Evolutionary conservation across 441 rosid species (phyloP).

Genomic region (Euphorbia celastroides): DNA sequence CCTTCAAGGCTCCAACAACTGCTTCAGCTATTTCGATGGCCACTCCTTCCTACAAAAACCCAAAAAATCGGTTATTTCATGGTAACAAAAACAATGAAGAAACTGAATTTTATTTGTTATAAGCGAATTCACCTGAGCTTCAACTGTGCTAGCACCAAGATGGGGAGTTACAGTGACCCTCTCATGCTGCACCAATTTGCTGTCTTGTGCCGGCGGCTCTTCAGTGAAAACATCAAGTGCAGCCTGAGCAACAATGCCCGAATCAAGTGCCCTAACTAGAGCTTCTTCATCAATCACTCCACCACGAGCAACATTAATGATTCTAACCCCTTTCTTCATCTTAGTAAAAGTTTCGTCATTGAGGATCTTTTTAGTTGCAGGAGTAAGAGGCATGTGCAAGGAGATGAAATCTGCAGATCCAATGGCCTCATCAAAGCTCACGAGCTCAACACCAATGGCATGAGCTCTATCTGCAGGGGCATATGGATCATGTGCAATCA

Average conservation of each 20-base stretch:
- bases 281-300: constrained; percentile 96
- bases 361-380: constrained; percentile 62
- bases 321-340: constrained; percentile 88
- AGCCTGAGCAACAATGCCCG: constrained; percentile 86
- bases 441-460: constrained; percentile 80
- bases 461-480: constrained; percentile 85
- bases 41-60: constrained; percentile 64
- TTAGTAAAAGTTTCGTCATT: constrained; percentile 70
- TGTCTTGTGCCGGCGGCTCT: constrained; percentile 78
- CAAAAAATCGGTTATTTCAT: too few species aligned
- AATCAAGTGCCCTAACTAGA: constrained; percentile 74
- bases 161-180: constrained; percentile 87
- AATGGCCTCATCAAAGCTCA: constrained; percentile 68
- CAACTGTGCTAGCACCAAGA: constrained; percentile 90
- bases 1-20: constrained; percentile 84
- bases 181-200: constrained; percentile 79
- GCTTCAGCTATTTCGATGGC: constrained; percentile 94
- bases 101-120: too few species aligned
- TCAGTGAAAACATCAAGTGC: constrained; percentile 85
- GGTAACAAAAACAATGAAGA: too few species aligned
- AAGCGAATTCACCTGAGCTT: constrained; percentile 65
- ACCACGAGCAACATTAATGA: constrained; percentile 91
- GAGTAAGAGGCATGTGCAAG: constrained; percentile 88
- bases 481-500: constrained; percentile 88
- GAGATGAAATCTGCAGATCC: constrained; percentile 79